Base-by-base conservation (phyloP, 2,329 filamentous ascomycete genomes). In the Fusarium graminum region DNA sequence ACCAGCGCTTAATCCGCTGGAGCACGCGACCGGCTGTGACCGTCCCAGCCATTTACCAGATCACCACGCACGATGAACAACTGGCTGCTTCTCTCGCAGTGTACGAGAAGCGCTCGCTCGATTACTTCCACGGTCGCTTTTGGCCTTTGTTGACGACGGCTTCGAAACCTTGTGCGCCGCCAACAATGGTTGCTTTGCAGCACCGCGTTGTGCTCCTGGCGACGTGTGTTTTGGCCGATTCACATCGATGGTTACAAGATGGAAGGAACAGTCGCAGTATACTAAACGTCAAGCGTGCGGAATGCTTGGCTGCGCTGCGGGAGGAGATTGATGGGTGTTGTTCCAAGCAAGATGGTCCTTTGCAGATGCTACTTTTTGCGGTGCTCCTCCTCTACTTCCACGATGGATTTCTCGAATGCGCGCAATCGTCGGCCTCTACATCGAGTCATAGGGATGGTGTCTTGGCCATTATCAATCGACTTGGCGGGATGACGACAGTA, bases 381-480 rank as follows among this genome's bases (percentile, higher is more conserved):
- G 80, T 82, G 25, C 71, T 82, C 2, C 65, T 82, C 1, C 75
- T 82, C 0, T 81, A 80, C 58, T 80, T 82, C 9, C 72, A 79
- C 19, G 78, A 80, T 26, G 78, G 78, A 2, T 78, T 78, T 36
- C 72, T 80, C 4, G 77, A 79, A n/a, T 69, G 69, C 25, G 69
- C 64, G 1, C 68, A 74, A 10, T 68, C 75, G 7, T 74, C 71
- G 1, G 72, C 75, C 1, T 78, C 78, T 0, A 78, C 77, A 0
- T 67, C 72, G 1, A 78, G 76, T 13, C 78, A 80, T 39, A 72
- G 76, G 17, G 71, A 74, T 8, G 78, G 78, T 2, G 77, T 79
- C 0, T 51, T 76, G 34, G 78, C 78, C 5, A 79, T 80, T 4
- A 60, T 80, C 7, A 69, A 72, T 19, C 72, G 72, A 19, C 66